Evolutionary conservation across 805 yeast genomes (phyloP).

Genomic region (Dipodascus geniculatus): DNA sequence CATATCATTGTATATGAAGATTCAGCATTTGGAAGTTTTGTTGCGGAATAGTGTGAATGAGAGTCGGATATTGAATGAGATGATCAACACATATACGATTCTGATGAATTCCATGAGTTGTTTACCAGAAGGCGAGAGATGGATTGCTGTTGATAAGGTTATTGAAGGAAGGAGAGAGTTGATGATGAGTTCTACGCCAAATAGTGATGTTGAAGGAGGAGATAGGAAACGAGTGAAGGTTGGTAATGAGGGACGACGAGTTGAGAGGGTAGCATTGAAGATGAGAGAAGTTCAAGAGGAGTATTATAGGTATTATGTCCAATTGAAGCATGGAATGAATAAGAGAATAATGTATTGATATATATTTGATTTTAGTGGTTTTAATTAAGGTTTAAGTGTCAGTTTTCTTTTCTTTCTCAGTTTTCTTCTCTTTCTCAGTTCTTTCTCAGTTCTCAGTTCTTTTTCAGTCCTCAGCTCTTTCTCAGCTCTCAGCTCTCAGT

Average conservation of each 20-base stretch:
- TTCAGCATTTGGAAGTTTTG: constrained; percentile 18
- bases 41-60: too few relatives aligned
- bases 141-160: constrained; percentile 17
- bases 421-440: neutral
- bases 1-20: constrained; percentile 27
- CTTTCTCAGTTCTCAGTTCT: neutral
- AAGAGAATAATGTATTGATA: neutral
- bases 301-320: neutral
- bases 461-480: neutral
- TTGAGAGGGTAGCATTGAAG: neutral
- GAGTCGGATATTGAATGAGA: constrained; percentile 2
- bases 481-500: neutral
- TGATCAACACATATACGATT: constrained; percentile 15
- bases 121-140: constrained; percentile 17
- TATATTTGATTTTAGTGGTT: neutral
- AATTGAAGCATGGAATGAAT: neutral
- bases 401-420: neutral
- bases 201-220: too few relatives aligned
- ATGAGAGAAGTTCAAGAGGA: neutral
- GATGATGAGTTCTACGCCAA: too few relatives aligned
- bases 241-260: neutral
- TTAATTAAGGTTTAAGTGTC: neutral
- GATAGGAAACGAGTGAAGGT: neutral
- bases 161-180: too few relatives aligned
- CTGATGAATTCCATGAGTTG: constrained; percentile 20